Percentiles rank a stretch among this genome's conserved stretches.
Evolutionary conservation across 768 basidiomycete genomes (phyloP).

Genomic region (Tylopilus subfusipes): DNA sequence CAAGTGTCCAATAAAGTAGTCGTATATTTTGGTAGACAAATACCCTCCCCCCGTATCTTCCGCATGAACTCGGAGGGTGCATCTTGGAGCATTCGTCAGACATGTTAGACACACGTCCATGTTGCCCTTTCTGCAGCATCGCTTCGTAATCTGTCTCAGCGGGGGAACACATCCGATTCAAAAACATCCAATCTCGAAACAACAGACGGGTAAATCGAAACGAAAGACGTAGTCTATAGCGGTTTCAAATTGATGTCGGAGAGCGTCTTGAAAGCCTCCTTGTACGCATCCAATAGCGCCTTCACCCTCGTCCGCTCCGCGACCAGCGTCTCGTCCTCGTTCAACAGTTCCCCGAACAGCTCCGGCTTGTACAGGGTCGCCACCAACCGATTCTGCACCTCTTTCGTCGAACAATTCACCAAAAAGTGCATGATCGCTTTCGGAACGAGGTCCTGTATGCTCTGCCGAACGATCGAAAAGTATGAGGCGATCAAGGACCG

Average conservation of each 20-base stretch:
- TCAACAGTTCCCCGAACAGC: slow-evolving; percentile 83
- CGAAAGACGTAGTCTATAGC: slow-evolving; percentile 29
- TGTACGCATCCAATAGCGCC: slow-evolving; percentile 92
- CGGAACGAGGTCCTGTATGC: slow-evolving; percentile 94
- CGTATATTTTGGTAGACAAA: slow-evolving; percentile 14
- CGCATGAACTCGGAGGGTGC: neutral
- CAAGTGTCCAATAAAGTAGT: slow-evolving; percentile 24
- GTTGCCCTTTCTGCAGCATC: neutral
- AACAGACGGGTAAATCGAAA: neutral
- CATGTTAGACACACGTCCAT: slow-evolving; percentile 1
- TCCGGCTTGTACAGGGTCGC: slow-evolving; percentile 92
- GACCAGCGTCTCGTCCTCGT: slow-evolving; percentile 94
- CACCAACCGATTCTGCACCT: slow-evolving; percentile 96
- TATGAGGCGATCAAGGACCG: slow-evolving; percentile 93
- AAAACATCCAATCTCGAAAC: neutral
- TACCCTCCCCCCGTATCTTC: slow-evolving; percentile 4
- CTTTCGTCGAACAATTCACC: slow-evolving; percentile 94
- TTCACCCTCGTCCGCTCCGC: slow-evolving; percentile 93
- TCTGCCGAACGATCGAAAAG: slow-evolving; percentile 93
- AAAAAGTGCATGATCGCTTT: slow-evolving; percentile 99
- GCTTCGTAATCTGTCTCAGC: neutral
- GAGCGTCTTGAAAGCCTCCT: slow-evolving; percentile 85
- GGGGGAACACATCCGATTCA: neutral
- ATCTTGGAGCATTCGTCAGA: neutral
- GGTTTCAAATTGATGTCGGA: slow-evolving; percentile 80